Evolutionary conservation across 805 yeast genomes (phyloP), one percentile per base, ranked within the genome.

Genomic region (Ogataea sp.): DNA sequence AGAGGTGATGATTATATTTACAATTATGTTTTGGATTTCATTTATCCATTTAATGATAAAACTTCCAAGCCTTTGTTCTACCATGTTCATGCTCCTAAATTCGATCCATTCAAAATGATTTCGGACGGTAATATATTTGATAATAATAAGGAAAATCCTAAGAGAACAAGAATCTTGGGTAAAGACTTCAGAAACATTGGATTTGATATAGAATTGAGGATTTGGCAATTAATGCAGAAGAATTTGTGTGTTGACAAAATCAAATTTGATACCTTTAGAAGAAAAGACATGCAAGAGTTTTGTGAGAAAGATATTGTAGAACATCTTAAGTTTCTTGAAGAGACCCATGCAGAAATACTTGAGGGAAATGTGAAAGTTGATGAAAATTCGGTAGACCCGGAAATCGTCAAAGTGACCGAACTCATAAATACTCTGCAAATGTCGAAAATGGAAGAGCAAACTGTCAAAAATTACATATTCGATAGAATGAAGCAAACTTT

Each of bases 11-110:
- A 9, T 16, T 35, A 10, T n/a, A 13, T 18, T 13, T 35, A 16
- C 47, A 47, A 38, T 27, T 51, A 47, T 16, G 36, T 37, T 39
- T 39, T 46, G 31, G 43, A 43, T 6, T 41, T 36, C 23, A 34
- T 37, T 20, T 48, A 43, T 11, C 49, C 56, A 13, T 48, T 46
- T 36, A 48, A 44, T 11, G 26, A 39, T 33, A 39, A 36, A 1
- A 48, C 46, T 35, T 45, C 54, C 11, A 41, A 43, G 11, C 55
- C 55, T 37, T 44, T 55, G 45, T 56, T 58, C 39, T 49, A 49
- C 20, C 77, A 71, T 43, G 67, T 73, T 21, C 71, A 71, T 48
- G 65, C 57, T 48, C 75, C 76, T 6, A 71, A 71, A 48, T 56
- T 71, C 36, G 65, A 71, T 46, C 76, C 76, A 2, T 69, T 70